Evolutionary conservation across 495 filamentous ascomycete genomes (phyloP), one percentile per base, ranked within the genome.

Genomic region (Bacidia rubella): DNA sequence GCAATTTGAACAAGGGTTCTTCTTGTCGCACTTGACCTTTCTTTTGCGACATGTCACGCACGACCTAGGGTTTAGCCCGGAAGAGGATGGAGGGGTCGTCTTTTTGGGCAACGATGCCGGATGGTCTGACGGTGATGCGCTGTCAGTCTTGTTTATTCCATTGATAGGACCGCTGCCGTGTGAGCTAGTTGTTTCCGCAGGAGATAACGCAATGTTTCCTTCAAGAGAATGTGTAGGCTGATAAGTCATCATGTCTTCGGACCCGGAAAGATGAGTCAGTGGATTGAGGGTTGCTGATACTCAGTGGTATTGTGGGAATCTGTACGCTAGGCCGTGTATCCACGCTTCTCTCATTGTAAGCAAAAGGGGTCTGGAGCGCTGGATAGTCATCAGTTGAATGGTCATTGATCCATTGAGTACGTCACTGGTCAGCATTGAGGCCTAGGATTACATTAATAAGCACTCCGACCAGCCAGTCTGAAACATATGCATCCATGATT

Each of bases 1-100:
- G 65, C 89, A 95, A 61, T 95, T 93, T 48, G 80, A 81, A 67
- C 89, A 95, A 3, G 88, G 87, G 60, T 74, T 69, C 41, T 78
- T 71, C 65, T 94, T 94, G 70, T 96, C 86, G 66, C 89, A 95
- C 52, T 82, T 82, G 3, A 92, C 87, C 64, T 95, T 95, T 44
- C 88, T 73, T 54, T 81, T 78, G 21, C 87, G 76, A 63, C 88
- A 95, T 24, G 85, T 92, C 2, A 87, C 79, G 65, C 88, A 95
- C 56, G 85, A 89, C 52, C 87, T 75, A 9, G 82, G 74, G 59
- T 81, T 83, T 35, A 58, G 20, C 24, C 47, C 56, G 32, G 45
- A 12, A 2, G 52, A 17, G 47, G 47, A n/a, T 40, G 42, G 38
- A 47, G 49, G 1, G 40, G 23, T n/a, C 29, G 26, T 22, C 40